Evolutionary conservation across 768 basidiomycete genomes (phyloP).

Genomic region (Stropharia rugosoannulata): DNA sequence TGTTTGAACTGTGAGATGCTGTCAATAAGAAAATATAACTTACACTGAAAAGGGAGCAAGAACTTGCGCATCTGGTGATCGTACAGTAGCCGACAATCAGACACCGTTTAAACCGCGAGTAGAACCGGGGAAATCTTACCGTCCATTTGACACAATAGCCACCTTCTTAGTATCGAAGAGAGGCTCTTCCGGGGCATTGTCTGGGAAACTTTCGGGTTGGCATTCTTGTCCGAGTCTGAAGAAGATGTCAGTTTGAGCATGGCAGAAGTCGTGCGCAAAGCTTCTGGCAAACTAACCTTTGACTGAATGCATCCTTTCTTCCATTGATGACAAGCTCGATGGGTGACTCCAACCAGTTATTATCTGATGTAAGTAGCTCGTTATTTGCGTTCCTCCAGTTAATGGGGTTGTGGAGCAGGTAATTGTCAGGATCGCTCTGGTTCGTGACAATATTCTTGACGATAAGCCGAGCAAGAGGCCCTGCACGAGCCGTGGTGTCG

Average conservation of each 20-base stretch:
- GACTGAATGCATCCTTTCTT: constrained; percentile 48
- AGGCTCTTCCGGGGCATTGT: constrained; percentile 36
- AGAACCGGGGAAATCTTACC: constrained; percentile 21
- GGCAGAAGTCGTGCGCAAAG: not conserved
- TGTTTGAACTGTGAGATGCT: constrained; percentile 31
- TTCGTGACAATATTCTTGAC: constrained; percentile 38
- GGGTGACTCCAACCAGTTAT: constrained; percentile 47
- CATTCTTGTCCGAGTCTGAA: constrained; percentile 44
- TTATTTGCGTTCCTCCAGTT: constrained; percentile 47
- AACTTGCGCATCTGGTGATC: constrained; percentile 43
- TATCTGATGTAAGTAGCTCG: constrained; percentile 36
- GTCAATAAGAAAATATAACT: constrained; percentile 19
- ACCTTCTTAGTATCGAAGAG: constrained; percentile 50
- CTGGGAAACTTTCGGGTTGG: constrained; percentile 22
- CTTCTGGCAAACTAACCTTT: constrained; percentile 28
- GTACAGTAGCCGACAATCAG: constrained; percentile 1
- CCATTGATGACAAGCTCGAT: constrained; percentile 47
- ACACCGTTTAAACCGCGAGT: constrained; percentile 2
- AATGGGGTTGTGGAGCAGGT: constrained; percentile 47
- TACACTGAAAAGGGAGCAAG: constrained; percentile 47
- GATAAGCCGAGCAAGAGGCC: constrained; percentile 50
- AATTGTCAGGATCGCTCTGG: constrained; percentile 39
- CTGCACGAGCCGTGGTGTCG: constrained; percentile 49
- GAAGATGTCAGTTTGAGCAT: not conserved
- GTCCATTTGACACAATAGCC: constrained; percentile 54